Conservation (phyloP, 805 yeast genomes). For the Blastobotrys robertii region DNA sequence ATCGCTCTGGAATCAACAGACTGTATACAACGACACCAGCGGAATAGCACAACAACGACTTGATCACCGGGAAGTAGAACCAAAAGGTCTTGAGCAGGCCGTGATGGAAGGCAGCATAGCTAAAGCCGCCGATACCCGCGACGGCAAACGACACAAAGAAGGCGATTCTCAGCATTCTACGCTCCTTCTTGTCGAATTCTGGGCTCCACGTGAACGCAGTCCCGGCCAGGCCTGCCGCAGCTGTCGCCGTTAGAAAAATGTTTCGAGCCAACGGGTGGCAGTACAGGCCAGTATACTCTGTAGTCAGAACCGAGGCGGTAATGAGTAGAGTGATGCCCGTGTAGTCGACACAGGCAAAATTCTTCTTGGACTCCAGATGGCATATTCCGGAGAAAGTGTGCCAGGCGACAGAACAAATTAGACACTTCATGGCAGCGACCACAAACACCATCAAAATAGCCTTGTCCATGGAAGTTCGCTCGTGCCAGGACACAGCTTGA, state of each 20-base stretch:
- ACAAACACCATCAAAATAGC: conserved; percentile 55
- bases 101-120: conserved; percentile 43
- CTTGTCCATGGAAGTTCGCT: conserved; percentile 31
- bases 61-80: conserved; percentile 59
- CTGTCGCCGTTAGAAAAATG: conserved; percentile 49
- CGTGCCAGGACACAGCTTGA: conserved; percentile 32
- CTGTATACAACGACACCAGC: conserved; percentile 84
- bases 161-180: conserved; percentile 65
- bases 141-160: conserved; percentile 73
- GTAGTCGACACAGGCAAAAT: conserved; percentile 89
- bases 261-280: conserved; percentile 42
- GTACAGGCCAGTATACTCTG: conserved; percentile 71
- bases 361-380: conserved; percentile 47
- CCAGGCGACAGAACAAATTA: conserved; percentile 75
- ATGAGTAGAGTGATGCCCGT: conserved; percentile 88
- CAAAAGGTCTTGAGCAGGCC: conserved; percentile 44
- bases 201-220: conserved; percentile 87
- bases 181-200: conserved; percentile 77
- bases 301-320: conserved; percentile 78
- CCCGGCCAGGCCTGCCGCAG: conserved; percentile 61
- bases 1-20: conserved; percentile 79
- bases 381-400: conserved; percentile 84
- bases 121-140: conserved; percentile 60
- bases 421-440: conserved; percentile 64
- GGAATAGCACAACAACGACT: conserved; percentile 65